phyloP scores from a whole-genome alignment of 2,329 filamentous ascomycete species.

The Fusarium succisae region DNA sequence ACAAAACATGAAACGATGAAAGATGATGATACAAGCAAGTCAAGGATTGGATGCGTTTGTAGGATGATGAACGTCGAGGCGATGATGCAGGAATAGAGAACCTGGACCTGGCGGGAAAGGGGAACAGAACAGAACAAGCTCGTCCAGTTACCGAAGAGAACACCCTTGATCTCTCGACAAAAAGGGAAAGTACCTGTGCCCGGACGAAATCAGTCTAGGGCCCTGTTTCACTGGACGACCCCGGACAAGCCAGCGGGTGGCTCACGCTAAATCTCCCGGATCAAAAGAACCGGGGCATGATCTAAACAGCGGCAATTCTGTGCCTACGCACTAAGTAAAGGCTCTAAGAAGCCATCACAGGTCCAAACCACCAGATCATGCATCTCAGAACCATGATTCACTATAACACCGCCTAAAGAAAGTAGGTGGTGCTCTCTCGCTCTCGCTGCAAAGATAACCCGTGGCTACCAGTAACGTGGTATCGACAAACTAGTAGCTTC shows the following conservation, averaged over 20 bases:
- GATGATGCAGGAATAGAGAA: not conserved
- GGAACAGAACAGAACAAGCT: constrained; percentile 2
- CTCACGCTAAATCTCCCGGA: constrained; percentile 10
- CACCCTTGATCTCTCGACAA: constrained; percentile 1
- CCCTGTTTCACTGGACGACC: constrained; percentile 36
- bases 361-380: constrained; percentile 8
- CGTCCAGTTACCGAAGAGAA: not conserved
- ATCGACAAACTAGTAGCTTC: not conserved
- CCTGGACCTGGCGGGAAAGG: not conserved
- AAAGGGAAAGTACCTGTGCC: constrained; percentile 2
- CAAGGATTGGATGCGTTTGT: not conserved
- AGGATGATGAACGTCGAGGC: not conserved
- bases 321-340: not conserved
- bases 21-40: not conserved
- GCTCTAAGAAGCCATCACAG: not conserved
- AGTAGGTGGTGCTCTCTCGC: not conserved
- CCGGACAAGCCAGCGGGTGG: constrained; percentile 27
- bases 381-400: not conserved
- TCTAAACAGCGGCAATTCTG: constrained; percentile 3
- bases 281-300: not conserved
- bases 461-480: not conserved
- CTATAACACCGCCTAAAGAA: not conserved
- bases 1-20: constrained; percentile 12
- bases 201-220: constrained; percentile 27
- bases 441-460: constrained; percentile 14